Evolutionary conservation across 225 moss, liverwort and hornwort species (phyloP), one percentile per base, ranked within the genome.

Genomic region (Antitrichia curtipendula): DNA sequence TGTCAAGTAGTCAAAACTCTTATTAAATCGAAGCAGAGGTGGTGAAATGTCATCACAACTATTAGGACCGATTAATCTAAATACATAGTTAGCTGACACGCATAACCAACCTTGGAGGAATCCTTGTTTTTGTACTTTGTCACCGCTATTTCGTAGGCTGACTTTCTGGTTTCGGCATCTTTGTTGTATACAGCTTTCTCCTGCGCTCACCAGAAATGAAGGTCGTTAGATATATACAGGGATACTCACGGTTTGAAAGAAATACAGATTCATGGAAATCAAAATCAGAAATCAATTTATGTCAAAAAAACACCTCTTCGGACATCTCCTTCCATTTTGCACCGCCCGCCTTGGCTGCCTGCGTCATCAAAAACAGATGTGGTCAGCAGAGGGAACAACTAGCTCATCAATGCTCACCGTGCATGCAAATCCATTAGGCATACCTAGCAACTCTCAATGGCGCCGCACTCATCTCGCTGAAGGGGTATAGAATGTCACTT

Each of bases 281-380:
- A 2, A 6, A 28, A 5, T 49, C 38, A 25, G 11, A 49, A 14
- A 79, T 7, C 6, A n/a, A 11, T 4, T n/a, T 2, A 31, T 25
- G 73, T 41, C 41, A 43, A 84, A 64, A 49, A 77, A 82, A 32
- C 2, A 93, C 92, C 92, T 90, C 89, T 7, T 91, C 92, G 13
- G 92, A 79, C 92, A 92, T 92, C 49, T 87, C 43, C 62, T 91
- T 91, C 92, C 90, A 92, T 83, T 91, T 91, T 52, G 69, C 90
- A 62, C 90, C 90, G 12, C 89, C 90, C 23, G 92, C 90, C 80
- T 92, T 92, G 6, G 89, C 90, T 49, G 89, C 90, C 92, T 92
- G 85, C 80, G 40, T 41, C 38, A 75, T 32, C 43, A 66, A 14
- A 38, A 13, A 68, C 12, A 68, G 47, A 40, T 17, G 8, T 5